Percentiles rank a stretch among this genome's conserved stretches.
Conservation (phyloP, 306 rosid genomes). For the Quercus glauca region DNA sequence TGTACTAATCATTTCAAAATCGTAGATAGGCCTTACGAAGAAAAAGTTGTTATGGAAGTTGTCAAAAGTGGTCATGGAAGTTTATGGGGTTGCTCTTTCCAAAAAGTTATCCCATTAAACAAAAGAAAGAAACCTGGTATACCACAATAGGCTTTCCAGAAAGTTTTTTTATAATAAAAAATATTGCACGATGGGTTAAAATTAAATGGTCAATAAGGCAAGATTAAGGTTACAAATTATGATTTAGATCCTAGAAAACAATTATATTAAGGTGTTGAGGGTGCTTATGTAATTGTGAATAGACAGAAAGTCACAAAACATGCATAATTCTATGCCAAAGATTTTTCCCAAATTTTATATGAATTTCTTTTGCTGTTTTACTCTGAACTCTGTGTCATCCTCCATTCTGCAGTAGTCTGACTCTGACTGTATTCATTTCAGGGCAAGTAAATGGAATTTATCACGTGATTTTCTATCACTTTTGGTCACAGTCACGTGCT, state of each 20-base stretch:
- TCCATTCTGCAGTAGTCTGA: background rate
- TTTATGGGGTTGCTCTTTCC: background rate
- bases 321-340: background rate
- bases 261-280: too few relatives aligned
- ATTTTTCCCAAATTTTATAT: background rate
- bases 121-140: background rate
- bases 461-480: constrained; percentile 14
- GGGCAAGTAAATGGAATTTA: background rate
- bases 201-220: too few relatives aligned
- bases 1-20: too few relatives aligned
- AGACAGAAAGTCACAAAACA: background rate
- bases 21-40: background rate
- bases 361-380: background rate
- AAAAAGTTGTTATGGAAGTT: background rate
- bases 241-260: too few relatives aligned
- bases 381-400: background rate
- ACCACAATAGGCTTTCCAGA: too few relatives aligned
- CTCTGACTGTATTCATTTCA: background rate
- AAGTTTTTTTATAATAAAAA: too few relatives aligned
- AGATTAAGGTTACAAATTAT: too few relatives aligned
- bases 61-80: background rate
- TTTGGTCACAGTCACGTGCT: background rate
- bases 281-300: too few relatives aligned
- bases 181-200: too few relatives aligned
- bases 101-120: background rate